Base-by-base conservation (phyloP, 1,284 basidiomycete genomes). In the Puccinia horiana region DNA sequence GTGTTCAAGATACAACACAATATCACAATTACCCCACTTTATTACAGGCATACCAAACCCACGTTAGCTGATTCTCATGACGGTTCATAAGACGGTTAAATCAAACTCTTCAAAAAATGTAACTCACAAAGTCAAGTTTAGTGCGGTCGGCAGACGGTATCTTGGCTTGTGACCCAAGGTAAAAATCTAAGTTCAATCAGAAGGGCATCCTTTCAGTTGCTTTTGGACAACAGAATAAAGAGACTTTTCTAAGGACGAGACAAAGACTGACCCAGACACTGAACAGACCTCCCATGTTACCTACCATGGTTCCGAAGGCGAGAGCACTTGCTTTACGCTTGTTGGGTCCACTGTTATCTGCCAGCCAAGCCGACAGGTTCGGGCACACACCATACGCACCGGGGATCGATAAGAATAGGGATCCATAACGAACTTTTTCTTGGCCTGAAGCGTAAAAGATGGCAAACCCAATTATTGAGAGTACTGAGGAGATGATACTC, bases 231-330 rank as follows among this genome's bases (percentile, higher is more conserved):
- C n/a, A 9, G 26, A 69, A 47, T 29, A 69, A 47, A 18, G 29
- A 44, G 16, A 47, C 18, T 54, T 2, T n/a, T n/a, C n/a, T n/a
- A n/a, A n/a, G n/a, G n/a, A n/a, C n/a, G n/a, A n/a, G n/a, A n/a
- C n/a, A n/a, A n/a, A n/a, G n/a, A n/a, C 77, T 23, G 32, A 76
- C 74, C 74, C 74, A 76, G 35, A 75, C 74, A n/a, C 74, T 76
- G 44, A 76, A 44, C 5, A 76, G 5, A 35, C 74, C 74, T n/a
- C 74, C 74, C 4, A 35, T 0, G 44, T 58, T 58, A 9, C 74
- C 74, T 5, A 26, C 4, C 35, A 76, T 61, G 35, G 74, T 37
- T 18, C 42, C 40, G 32, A 76, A 42, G n/a, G 74, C 74, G 32
- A 76, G 29, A 23, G 74, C 35, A 14, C 54, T 61, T 20, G 74